These are phyloP conservation scores for Lactarius trivialis DNA, from an alignment of 768 basidiomycete species.

Conservation along the genomic window DNA sequence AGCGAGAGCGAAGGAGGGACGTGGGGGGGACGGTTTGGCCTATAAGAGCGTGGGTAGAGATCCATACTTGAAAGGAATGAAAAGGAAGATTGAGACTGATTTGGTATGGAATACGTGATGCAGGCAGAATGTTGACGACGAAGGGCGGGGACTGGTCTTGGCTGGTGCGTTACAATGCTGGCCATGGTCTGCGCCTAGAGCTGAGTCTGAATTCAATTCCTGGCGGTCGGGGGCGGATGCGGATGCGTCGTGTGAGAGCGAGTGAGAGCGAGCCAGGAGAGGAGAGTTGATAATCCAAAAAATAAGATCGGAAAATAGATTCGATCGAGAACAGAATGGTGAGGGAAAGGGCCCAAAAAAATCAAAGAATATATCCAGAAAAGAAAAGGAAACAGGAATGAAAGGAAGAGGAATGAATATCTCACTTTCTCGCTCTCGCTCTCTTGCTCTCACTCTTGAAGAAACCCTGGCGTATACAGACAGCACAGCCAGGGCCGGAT, in stretches of 20 bases:
- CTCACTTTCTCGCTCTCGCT: neutral
- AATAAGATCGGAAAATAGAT: neutral
- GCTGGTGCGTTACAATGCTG: constrained; percentile 17
- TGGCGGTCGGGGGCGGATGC: constrained; percentile 5
- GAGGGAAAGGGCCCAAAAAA: neutral
- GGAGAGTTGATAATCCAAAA: no score
- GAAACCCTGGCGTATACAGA: neutral
- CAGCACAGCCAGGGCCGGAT: constrained; percentile 12
- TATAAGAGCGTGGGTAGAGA: constrained; percentile 18
- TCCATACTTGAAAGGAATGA: constrained; percentile 18
- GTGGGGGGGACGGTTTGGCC: constrained; percentile 16
- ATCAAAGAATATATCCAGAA: neutral
- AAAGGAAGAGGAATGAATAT: neutral
- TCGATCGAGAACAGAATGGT: neutral
- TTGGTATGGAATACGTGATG: constrained; percentile 10
- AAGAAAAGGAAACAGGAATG: no score
- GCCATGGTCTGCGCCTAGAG: constrained; percentile 14
- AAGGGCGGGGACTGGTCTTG: constrained; percentile 16
- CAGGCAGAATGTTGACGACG: constrained; percentile 17
- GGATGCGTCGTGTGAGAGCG: constrained; percentile 12
- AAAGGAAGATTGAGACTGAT: constrained; percentile 18
- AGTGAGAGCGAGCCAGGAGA: neutral
- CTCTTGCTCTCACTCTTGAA: no score
- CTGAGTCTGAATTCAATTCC: constrained; percentile 15
- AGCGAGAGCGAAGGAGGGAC: constrained; percentile 1